Base-by-base conservation (phyloP, 73 alveolate species). In the Paramecium primaurelia region DNA sequence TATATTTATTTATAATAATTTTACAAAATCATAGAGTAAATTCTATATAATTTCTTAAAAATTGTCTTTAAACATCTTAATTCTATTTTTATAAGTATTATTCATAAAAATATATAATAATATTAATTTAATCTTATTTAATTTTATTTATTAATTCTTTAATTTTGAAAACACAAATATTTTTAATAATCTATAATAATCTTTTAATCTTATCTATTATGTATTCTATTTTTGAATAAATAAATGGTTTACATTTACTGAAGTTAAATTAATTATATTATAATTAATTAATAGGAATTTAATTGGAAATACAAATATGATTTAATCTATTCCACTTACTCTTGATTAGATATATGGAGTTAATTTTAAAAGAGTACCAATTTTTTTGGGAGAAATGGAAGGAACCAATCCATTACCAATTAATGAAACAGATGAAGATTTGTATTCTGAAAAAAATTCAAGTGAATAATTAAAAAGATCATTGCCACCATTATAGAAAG, bases 371-470 rank as follows among this genome's bases (percentile, higher is more conserved):
- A 73, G 87, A 73, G 64, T 73, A 9, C 59, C 87, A 1, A 40
- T 40, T 34, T 38, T 73, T 14, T 73, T 37, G 3, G 87, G 87
- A n/a, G 87, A 73, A 73, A 73, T 73, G 64, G 87, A 73, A 18
- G 87, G 87, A 37, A 73, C 87, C 59, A 73, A 73, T 73, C 87
- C 87, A 5, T 8, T 73, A 16, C 25, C 58, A 73, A 73, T 73
- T 18, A 73, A 73, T 73, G 87, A 73, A 14, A 73, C 87, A 3
- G 87, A 73, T 40, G 87, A 73, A 44, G 87, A 73, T 73, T 73
- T 37, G 58, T 34, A 73, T 22, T 37, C 60, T 12, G 87, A 73
- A 38, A 40, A 37, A 37, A 34, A 34, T n/a, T 73, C 87, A 73
- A 11, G 87, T 22, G 87, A 73, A 73, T 40, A 73, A 73, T 37